Evolutionary conservation across 2,329 filamentous ascomycete species (phyloP).

Genomic region (Phyllosticta paracitricarpa): DNA sequence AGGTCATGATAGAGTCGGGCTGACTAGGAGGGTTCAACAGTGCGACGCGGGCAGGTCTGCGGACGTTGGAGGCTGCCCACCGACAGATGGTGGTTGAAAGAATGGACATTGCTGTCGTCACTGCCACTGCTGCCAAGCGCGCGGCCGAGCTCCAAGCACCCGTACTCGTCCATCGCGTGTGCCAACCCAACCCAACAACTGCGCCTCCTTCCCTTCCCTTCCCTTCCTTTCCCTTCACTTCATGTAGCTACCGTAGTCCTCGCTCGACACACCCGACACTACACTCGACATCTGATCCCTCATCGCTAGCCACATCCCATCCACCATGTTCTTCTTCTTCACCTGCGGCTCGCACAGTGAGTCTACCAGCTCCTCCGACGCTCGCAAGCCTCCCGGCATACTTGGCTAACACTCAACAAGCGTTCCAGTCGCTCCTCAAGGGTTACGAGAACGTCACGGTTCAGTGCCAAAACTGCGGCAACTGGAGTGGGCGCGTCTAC

Average conservation of each 20-base stretch:
- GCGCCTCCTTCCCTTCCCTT: not conserved
- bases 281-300: not conserved
- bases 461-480: constrained; percentile 45
- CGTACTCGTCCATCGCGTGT: not conserved
- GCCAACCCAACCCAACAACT: not conserved
- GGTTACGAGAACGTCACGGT: constrained; percentile 42
- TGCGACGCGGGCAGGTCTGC: not conserved
- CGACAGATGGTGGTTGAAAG: not conserved
- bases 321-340: constrained; percentile 39
- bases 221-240: not conserved
- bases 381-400: not conserved
- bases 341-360: constrained; percentile 41
- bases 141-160: constrained; percentile 4
- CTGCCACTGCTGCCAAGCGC: constrained; percentile 9
- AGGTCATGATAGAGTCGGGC: not conserved
- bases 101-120: not conserved
- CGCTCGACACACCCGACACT: not conserved
- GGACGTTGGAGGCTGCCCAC: not conserved
- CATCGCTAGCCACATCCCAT: not conserved
- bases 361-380: constrained; percentile 11
- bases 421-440: constrained; percentile 35
- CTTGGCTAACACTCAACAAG: constrained; percentile 18
- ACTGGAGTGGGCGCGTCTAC: constrained; percentile 34
- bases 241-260: not conserved
- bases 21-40: not conserved